Base-by-base conservation (phyloP, 148 eudicot species). In the Amaranthus cruentus region DNA sequence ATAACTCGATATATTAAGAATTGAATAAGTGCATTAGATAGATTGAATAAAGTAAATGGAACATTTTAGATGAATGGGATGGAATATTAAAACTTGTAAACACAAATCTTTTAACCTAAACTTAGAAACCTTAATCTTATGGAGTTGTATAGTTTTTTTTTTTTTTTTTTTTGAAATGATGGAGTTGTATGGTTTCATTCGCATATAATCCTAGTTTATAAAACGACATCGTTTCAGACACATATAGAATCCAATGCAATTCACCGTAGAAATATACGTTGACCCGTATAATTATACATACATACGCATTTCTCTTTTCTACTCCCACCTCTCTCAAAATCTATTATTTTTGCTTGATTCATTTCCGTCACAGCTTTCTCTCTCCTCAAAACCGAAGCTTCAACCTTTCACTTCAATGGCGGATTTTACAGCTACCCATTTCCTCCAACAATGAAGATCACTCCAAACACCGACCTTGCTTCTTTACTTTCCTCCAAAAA, bases 401-500 rank as follows among this genome's bases (percentile, higher is more conserved):
- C 47, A 18, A 50, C 57, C 55, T 67, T 73, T 54, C 48, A 47
- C 55, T 62, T 47, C 78, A 12, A 70, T 74, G 82, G 74, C 73
- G 81, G 70, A 63, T 3, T 12, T 64, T n/a, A 55, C 49, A 47
- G 3, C 44, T 5, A 9, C n/a, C 72, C 61, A n/a, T 64, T 47
- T 46, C 28, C 38, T n/a, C 9, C 4, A 74, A 78, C 68, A 76
- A 90, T 83, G 95, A 90, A 84, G 86, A 84, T 85, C 77, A 77
- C 81, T 10, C 75, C 81, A 12, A 73, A 73, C 18, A 67, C 79
- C 9, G 74, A 74, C 74, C 74, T 69, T 15, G 14, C 80, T 0
- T 65, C 80, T 13, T 53, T 64, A 21, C 69, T 69, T 72, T 72
- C 81, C 15, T 75, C 82, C 3, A 81, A 69, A 62, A 57, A 51